These are phyloP conservation scores for Hypoxylon fuscum DNA, from an alignment of 495 filamentous ascomycete genomes.

Conservation along the genomic window DNA sequence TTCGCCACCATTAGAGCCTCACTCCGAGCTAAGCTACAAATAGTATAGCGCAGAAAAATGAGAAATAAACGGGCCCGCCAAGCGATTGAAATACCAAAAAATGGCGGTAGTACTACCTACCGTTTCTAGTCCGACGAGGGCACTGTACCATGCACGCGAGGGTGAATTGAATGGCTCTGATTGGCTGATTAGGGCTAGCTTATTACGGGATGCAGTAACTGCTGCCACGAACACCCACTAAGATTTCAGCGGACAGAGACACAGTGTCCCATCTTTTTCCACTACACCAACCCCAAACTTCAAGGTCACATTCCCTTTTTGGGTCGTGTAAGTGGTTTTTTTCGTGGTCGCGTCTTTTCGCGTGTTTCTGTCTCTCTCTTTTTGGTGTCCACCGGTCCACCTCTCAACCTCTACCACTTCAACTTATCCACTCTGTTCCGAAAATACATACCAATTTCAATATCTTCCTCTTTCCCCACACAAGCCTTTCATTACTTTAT, in stretches of 20 bases:
- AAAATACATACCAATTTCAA: too few species aligned
- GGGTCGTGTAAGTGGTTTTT: slow-evolving; percentile 41
- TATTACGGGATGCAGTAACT: slow-evolving; percentile 25
- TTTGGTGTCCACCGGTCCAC: slow-evolving; percentile 13
- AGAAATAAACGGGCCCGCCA: too few species aligned
- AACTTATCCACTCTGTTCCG: too few species aligned
- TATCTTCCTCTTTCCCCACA: not conserved
- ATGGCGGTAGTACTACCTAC: too few species aligned
- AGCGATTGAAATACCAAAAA: too few species aligned
- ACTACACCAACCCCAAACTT: not conserved
- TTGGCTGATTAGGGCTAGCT: slow-evolving; percentile 8
- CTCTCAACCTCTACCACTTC: not conserved
- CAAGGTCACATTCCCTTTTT: slow-evolving; percentile 33
- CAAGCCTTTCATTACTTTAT: slow-evolving; percentile 18
- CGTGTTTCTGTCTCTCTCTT: slow-evolving; percentile 35
- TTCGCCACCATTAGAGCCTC: too few species aligned
- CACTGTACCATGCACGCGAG: slow-evolving; percentile 12
- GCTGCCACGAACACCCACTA: not conserved
- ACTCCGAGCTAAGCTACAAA: too few species aligned
- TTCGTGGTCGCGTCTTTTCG: slow-evolving; percentile 44
- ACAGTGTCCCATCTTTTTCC: slow-evolving; percentile 9
- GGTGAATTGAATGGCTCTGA: not conserved
- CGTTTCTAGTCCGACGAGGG: too few species aligned
- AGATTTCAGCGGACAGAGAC: not conserved
- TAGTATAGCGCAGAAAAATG: too few species aligned